These are phyloP conservation scores for Aspergillus cejpii DNA, from an alignment of 2,329 filamentous ascomycete species.

Conservation along the genomic window DNA sequence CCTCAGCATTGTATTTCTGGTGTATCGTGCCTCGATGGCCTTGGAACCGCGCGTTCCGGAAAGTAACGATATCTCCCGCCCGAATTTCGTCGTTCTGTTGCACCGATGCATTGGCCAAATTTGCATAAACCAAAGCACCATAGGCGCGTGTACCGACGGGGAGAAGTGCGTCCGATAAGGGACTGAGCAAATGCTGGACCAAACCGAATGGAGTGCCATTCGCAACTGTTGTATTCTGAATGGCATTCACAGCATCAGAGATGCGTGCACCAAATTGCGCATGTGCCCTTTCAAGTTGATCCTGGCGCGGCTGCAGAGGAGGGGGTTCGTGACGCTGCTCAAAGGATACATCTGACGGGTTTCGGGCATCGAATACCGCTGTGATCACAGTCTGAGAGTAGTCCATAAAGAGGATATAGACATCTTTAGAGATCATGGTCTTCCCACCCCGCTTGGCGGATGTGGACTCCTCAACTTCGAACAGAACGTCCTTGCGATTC, in stretches of 20 bases:
- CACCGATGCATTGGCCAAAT: slow-evolving; percentile 88
- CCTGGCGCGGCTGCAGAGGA: slow-evolving; percentile 74
- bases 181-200: slow-evolving; percentile 69
- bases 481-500: slow-evolving; percentile 72
- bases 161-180: slow-evolving; percentile 64
- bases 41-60: slow-evolving; percentile 90
- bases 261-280: slow-evolving; percentile 74
- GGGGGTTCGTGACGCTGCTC: slow-evolving; percentile 84
- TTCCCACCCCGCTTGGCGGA: slow-evolving; percentile 63
- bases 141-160: slow-evolving; percentile 87
- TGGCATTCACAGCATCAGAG: slow-evolving; percentile 59
- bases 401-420: slow-evolving; percentile 87
- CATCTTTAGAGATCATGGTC: slow-evolving; percentile 65
- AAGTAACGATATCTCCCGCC: slow-evolving; percentile 81
- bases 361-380: slow-evolving; percentile 67
- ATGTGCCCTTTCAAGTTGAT: slow-evolving; percentile 85
- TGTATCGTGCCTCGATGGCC: slow-evolving; percentile 94
- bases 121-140: slow-evolving; percentile 87
- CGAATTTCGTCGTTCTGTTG: slow-evolving; percentile 89
- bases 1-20: slow-evolving; percentile 81
- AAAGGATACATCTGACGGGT: slow-evolving; percentile 64
- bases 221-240: slow-evolving; percentile 73
- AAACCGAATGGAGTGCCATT: slow-evolving; percentile 76
- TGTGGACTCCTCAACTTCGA: slow-evolving; percentile 71
- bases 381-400: slow-evolving; percentile 92